Evolutionary conservation across 345 rosid genomes (phyloP).

Genomic region (Corymbia maculata): DNA sequence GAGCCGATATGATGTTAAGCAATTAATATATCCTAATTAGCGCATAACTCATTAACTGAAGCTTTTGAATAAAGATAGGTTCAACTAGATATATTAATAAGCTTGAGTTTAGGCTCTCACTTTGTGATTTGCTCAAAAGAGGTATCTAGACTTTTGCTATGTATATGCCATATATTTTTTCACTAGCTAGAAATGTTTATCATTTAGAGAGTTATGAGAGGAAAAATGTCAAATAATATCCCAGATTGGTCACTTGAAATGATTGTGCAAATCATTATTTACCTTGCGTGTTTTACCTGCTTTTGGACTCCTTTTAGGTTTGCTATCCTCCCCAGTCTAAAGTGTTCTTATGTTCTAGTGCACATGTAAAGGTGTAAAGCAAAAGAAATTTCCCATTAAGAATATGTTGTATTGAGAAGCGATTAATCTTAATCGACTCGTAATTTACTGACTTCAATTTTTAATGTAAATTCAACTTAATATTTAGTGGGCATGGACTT

Average conservation of each 20-base stretch:
- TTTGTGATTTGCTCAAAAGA: fast-evolving
- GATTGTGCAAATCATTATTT: not conserved
- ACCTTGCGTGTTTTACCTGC: not conserved
- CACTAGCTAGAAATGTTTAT: not conserved
- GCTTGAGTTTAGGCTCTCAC: fast-evolving
- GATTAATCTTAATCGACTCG: fast-evolving
- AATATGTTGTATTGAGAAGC: not conserved
- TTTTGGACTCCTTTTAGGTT: not conserved
- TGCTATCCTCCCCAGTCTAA: not conserved
- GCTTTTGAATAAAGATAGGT: not conserved
- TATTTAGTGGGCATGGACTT: not conserved
- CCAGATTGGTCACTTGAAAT: fast-evolving
- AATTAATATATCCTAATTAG: not conserved
- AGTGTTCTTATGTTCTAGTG: not conserved
- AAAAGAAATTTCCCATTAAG: not conserved
- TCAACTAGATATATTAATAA: fast-evolving
- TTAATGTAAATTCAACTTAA: not conserved
- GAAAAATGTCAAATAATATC: not conserved
- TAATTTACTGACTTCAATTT: not conserved
- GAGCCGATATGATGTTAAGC: fast-evolving
- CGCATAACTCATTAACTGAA: not conserved
- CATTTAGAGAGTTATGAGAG: not conserved
- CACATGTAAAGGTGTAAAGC: not conserved
- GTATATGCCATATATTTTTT: not conserved
- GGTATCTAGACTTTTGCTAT: not conserved